Percentiles rank a stretch among this genome's conserved stretches.
Evolutionary conservation across 345 rosid genomes (phyloP).

Genomic region (Hibiscus mutabilis): DNA sequence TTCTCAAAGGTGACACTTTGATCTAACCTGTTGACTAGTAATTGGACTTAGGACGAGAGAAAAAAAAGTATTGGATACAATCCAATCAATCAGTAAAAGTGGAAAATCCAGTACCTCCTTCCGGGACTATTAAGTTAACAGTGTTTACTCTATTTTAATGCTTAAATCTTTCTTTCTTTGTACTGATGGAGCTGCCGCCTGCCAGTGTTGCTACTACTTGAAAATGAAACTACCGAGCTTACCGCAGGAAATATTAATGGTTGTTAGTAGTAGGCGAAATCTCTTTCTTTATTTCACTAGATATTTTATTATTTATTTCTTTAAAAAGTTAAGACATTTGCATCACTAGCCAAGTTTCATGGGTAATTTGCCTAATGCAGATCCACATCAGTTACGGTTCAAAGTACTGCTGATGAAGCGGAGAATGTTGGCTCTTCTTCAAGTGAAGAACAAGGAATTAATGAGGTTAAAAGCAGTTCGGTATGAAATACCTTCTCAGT

Average conservation of each 20-base stretch:
- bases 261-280: neutral
- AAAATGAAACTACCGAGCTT: neutral
- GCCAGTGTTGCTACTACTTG: neutral
- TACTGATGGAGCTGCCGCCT: neutral
- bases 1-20: constrained; percentile 58
- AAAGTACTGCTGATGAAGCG: constrained; percentile 48
- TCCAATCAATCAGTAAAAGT: neutral
- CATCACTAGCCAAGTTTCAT: constrained; percentile 14
- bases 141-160: neutral
- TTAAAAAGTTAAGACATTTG: neutral
- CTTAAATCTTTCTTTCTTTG: neutral
- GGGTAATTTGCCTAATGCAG: constrained; percentile 31
- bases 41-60: neutral
- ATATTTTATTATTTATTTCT: neutral
- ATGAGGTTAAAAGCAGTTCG: constrained; percentile 52
- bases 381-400: constrained; percentile 50
- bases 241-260: neutral
- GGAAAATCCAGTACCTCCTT: neutral
- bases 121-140: neutral
- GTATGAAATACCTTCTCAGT: constrained; percentile 35
- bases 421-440: constrained; percentile 76
- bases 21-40: neutral
- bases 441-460: constrained; percentile 54
- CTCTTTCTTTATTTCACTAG: neutral
- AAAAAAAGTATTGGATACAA: neutral